These are phyloP conservation scores for Diaporthe humulicola DNA, from an alignment of 2,329 filamentous ascomycete species.

Conservation along the genomic window DNA sequence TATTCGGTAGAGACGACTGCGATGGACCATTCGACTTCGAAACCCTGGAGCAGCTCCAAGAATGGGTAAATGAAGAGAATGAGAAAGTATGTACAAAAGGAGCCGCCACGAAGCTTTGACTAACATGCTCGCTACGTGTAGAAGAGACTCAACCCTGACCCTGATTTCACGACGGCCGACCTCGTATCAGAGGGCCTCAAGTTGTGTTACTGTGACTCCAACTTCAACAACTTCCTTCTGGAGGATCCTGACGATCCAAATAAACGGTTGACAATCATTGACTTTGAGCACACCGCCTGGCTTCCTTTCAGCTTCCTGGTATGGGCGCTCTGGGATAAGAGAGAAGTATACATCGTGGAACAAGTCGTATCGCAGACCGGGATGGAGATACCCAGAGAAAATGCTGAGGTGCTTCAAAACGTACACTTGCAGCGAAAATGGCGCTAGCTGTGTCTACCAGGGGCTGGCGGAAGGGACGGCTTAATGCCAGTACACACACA, in stretches of 20 bases:
- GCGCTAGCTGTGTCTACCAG: neutral
- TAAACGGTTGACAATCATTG: neutral
- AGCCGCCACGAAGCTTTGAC: neutral
- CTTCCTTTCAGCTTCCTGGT: slow-evolving; percentile 22
- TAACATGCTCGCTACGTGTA: neutral
- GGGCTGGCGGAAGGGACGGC: neutral
- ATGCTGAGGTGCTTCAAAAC: slow-evolving; percentile 10
- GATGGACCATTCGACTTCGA: neutral
- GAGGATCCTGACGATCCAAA: neutral
- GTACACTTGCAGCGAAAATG: neutral
- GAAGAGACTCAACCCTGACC: neutral
- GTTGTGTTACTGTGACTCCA: slow-evolving; percentile 11
- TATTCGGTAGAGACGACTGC: neutral
- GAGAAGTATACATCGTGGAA: neutral
- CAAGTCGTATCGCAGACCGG: neutral
- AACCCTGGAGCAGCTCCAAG: neutral
- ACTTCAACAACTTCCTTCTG: slow-evolving; percentile 8
- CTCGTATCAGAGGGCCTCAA: slow-evolving; percentile 9
- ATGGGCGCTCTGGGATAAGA: slow-evolving; percentile 17
- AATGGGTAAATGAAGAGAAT: neutral
- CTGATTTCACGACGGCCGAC: neutral
- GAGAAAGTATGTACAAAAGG: neutral
- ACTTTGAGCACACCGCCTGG: slow-evolving; percentile 15
- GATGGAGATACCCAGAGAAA: neutral
- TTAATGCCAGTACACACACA: no score